Percentiles rank a stretch among this genome's conserved stretches.
Conservation (phyloP, 805 yeast species). For the Zygosaccharomyces bailii region DNA sequence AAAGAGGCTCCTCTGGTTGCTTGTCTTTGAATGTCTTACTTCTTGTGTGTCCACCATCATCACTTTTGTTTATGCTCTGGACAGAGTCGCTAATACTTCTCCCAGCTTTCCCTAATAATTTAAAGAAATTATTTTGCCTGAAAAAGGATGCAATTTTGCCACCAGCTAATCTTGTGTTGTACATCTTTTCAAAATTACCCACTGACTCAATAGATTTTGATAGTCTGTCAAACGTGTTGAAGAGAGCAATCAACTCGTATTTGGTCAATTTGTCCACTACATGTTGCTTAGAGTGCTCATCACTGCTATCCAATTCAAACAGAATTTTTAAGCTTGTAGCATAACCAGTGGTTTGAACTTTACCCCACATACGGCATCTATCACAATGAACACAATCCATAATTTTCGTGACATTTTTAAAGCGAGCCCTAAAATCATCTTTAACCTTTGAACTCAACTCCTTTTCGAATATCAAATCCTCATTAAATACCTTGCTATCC, state of each 20-base stretch:
- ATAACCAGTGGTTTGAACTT: constrained; percentile 93
- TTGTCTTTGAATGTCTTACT: neutral
- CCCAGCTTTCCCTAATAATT: constrained; percentile 31
- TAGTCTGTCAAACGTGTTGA: constrained; percentile 89
- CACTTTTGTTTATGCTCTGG: constrained; percentile 16
- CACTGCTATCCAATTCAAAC: constrained; percentile 62
- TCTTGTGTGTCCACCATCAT: constrained; percentile 3
- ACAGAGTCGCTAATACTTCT: constrained; percentile 20
- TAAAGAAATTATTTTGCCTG: constrained; percentile 34
- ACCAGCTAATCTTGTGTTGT: constrained; percentile 35
- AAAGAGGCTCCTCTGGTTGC: constrained; percentile 12
- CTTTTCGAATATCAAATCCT: constrained; percentile 47
- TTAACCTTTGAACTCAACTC: constrained; percentile 52
- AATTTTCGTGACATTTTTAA: constrained; percentile 82
- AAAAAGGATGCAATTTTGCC: constrained; percentile 26
- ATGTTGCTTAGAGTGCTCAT: constrained; percentile 42
- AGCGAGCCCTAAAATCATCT: constrained; percentile 80
- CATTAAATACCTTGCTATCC: constrained; percentile 45
- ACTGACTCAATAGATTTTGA: constrained; percentile 80
- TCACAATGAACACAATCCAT: constrained; percentile 99
- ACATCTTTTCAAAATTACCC: constrained; percentile 61
- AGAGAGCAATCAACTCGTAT: constrained; percentile 82
- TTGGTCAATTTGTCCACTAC: constrained; percentile 61
- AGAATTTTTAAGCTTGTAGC: constrained; percentile 92
- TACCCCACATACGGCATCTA: constrained; percentile 97